phyloP scores from a whole-genome alignment of 169 alveolate species.

The Eimeria zaria region DNA sequence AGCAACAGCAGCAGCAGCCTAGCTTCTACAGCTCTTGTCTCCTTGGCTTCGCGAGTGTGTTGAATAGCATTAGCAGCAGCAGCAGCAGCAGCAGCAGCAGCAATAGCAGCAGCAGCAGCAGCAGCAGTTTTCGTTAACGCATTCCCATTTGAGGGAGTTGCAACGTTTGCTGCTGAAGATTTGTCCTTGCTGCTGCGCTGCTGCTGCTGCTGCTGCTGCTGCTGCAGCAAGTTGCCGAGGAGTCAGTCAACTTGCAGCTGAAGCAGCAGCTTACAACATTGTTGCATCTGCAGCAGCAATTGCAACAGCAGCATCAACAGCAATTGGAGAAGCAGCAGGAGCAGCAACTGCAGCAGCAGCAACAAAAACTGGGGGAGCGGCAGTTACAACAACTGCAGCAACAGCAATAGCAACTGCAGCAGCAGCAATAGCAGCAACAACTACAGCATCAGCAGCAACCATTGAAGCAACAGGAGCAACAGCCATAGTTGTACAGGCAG shows the following conservation, averaged over 20 bases:
- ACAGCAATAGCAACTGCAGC: too few relatives aligned
- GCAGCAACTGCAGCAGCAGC: conserved; percentile 10
- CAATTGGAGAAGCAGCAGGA: too few relatives aligned
- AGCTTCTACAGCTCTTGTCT: neutral
- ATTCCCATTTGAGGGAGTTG: neutral
- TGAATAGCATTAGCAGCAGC: neutral
- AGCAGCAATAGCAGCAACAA: neutral
- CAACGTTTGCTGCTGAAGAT: neutral
- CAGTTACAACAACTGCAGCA: too few relatives aligned
- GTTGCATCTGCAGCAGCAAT: too few relatives aligned
- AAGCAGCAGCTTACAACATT: too few relatives aligned
- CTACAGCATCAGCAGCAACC: neutral
- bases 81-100: conserved; percentile 2
- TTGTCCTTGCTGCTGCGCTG: neutral
- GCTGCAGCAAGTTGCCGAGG: neutral
- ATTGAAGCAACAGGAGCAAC: neutral
- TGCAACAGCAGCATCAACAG: too few relatives aligned
- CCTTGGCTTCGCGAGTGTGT: neutral
- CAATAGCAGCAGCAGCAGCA: neutral
- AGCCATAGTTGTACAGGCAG: too few relatives aligned
- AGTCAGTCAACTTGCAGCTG: too few relatives aligned
- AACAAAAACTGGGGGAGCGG: too few relatives aligned
- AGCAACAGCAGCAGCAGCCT: neutral
- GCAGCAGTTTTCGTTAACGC: neutral
- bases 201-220: conserved; percentile 9